phyloP scores from a whole-genome alignment of 192 early-diverging fungal genomes.

The Coemansia sp. region DNA sequence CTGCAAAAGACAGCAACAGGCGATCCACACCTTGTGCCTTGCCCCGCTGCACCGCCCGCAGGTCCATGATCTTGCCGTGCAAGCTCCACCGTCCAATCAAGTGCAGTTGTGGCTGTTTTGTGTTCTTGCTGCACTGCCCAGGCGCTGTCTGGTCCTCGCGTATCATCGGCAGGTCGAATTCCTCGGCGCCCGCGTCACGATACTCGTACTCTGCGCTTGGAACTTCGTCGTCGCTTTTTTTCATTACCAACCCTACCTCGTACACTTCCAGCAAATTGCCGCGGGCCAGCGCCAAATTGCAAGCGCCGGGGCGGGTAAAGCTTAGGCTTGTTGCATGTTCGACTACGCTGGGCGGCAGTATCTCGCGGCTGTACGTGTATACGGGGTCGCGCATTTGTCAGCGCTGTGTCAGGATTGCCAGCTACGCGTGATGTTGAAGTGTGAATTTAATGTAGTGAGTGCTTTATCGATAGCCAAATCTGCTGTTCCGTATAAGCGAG shows the following conservation, averaged over 20 bases:
- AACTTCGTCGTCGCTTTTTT: slow-evolving; percentile 17
- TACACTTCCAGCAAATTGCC: slow-evolving; percentile 49
- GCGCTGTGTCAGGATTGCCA: not conserved
- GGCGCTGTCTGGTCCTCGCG: slow-evolving; percentile 17
- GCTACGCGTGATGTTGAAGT: too few species aligned
- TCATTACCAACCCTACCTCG: slow-evolving; percentile 24
- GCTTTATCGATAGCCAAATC: too few species aligned
- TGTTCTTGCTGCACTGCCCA: not conserved
- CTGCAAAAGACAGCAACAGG: slow-evolving; percentile 47
- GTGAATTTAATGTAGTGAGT: too few species aligned
- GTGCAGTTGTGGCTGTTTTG: slow-evolving; percentile 46
- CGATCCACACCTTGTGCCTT: slow-evolving; percentile 21
- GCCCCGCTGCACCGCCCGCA: slow-evolving; percentile 29
- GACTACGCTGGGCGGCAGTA: slow-evolving; percentile 44
- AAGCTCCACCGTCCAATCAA: slow-evolving; percentile 44
- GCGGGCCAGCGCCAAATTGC: slow-evolving; percentile 48
- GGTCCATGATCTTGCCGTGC: slow-evolving; percentile 44
- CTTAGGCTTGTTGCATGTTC: slow-evolving; percentile 41
- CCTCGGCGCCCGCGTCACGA: slow-evolving; percentile 19
- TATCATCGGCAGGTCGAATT: slow-evolving; percentile 46
- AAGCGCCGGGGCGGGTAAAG: slow-evolving; percentile 36
- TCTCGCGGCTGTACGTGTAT: slow-evolving; percentile 53
- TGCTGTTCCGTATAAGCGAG: too few species aligned
- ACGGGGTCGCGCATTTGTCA: slow-evolving; percentile 43
- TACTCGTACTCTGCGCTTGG: slow-evolving; percentile 34